Evolutionary conservation across 2,329 filamentous ascomycete species (phyloP).

Genomic region (Beauveria sp.): DNA sequence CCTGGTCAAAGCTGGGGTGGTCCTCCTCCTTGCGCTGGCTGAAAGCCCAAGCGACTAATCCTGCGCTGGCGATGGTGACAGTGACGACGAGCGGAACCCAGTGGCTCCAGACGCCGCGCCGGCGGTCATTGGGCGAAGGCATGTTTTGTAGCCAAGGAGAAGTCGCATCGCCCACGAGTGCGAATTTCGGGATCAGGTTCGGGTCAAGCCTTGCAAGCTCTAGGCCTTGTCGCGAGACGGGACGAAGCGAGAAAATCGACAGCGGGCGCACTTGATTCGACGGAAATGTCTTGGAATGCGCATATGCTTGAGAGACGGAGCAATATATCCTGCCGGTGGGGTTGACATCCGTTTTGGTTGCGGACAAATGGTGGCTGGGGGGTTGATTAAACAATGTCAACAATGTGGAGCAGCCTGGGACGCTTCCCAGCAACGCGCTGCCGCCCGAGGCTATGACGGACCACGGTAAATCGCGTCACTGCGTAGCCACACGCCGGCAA

Average conservation of each 20-base stretch:
- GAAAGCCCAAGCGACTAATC: conserved; percentile 88
- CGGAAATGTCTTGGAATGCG: conserved; percentile 9
- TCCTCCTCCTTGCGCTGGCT: conserved; percentile 74
- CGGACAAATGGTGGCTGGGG: conserved; percentile 17
- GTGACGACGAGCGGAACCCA: conserved; percentile 87
- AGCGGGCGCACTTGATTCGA: neutral
- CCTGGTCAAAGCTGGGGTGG: conserved; percentile 58
- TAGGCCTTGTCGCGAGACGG: neutral
- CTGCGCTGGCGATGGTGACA: conserved; percentile 77
- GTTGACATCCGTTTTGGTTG: conserved; percentile 12
- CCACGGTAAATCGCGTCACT: conserved; percentile 21
- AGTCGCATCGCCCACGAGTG: conserved; percentile 55
- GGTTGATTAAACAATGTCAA: conserved; percentile 15
- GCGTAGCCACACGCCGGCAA: conserved; percentile 1
- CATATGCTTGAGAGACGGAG: conserved; percentile 5
- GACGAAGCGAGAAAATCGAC: neutral
- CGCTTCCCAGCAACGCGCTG: conserved; percentile 19
- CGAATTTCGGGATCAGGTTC: conserved; percentile 36
- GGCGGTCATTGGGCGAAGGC: conserved; percentile 20
- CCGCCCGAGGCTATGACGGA: conserved; percentile 31
- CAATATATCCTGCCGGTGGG: conserved; percentile 10
- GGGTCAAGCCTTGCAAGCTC: neutral
- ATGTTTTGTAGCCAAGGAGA: conserved; percentile 34
- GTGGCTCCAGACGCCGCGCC: conserved; percentile 63
- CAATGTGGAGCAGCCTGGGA: conserved; percentile 15